phyloP scores from a whole-genome alignment of 345 rosid genomes.

The Arabis hirsuta region DNA sequence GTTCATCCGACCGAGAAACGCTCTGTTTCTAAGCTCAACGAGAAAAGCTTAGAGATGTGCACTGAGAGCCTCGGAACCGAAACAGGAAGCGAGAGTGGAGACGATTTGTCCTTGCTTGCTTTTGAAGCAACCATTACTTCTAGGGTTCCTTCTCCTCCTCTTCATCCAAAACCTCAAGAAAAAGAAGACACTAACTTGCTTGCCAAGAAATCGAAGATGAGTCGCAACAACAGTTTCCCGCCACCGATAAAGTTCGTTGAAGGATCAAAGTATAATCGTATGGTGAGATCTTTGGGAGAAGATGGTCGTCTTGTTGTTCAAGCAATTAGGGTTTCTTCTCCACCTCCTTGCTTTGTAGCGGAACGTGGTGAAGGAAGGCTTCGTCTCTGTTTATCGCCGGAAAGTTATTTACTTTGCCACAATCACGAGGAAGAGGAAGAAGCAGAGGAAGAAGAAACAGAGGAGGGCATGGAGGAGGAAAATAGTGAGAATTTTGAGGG shows the following conservation, averaged over 20 bases:
- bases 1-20: conserved; percentile 65
- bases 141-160: conserved; percentile 20
- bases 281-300: conserved; percentile 61
- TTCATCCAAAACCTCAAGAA: conserved; percentile 24
- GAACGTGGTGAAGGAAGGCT: conserved; percentile 84
- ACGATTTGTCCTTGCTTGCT: conserved; percentile 47
- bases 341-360: conserved; percentile 50
- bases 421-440: background rate
- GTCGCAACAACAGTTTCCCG: conserved; percentile 59
- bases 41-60: conserved; percentile 83
- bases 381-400: conserved; percentile 49
- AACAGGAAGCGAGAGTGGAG: conserved; percentile 63
- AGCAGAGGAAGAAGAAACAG: conserved; percentile 22
- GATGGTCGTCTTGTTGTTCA: conserved; percentile 74
- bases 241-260: conserved; percentile 78
- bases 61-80: conserved; percentile 91
- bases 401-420: conserved; percentile 11
- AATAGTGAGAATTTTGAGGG: conserved; percentile 40
- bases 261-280: conserved; percentile 47
- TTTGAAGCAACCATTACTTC: conserved; percentile 36
- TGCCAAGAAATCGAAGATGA: conserved; percentile 32
- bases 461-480: conserved; percentile 44
- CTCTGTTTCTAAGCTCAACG: conserved; percentile 56
- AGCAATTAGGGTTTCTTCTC: conserved; percentile 50
- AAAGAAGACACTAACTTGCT: background rate